Conservation (phyloP, 176 grass and related monocot species). For the Thalia dealbata region DNA sequence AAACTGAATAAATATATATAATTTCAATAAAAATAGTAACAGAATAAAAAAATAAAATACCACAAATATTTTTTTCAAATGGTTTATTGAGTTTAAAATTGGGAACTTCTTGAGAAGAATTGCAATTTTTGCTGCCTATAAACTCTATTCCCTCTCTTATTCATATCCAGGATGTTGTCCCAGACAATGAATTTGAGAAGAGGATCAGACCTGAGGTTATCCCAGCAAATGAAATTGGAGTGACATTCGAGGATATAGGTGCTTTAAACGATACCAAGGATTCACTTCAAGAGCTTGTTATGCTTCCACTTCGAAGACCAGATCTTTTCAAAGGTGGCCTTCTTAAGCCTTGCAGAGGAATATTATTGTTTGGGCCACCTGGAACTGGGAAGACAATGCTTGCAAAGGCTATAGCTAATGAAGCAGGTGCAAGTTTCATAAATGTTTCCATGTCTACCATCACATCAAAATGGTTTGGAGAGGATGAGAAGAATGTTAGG, state of each 20-base stretch:
- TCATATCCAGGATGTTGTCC: constrained; percentile 31
- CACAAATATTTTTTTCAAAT: too few relatives aligned
- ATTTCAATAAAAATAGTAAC: too few relatives aligned
- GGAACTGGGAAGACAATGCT: constrained; percentile 16
- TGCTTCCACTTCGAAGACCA: constrained; percentile 6
- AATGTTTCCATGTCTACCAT: constrained; percentile 16
- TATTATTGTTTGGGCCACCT: constrained; percentile 4
- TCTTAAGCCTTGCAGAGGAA: constrained; percentile 9
- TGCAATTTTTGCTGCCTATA: too few relatives aligned
- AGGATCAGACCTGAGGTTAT: constrained; percentile 66
- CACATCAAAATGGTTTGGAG: constrained; percentile 10
- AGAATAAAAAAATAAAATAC: too few relatives aligned
- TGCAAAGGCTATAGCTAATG: constrained; percentile 7
- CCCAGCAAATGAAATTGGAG: constrained; percentile 12
- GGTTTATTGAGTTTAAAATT: too few relatives aligned
- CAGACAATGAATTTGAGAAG: constrained; percentile 87
- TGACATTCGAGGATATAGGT: constrained; percentile 8
- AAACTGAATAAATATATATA: too few relatives aligned
- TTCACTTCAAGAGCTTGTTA: constrained; percentile 11
- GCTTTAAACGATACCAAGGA: constrained; percentile 4
- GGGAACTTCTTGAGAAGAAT: too few relatives aligned
- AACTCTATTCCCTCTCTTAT: neutral
- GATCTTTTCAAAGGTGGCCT: constrained; percentile 13
- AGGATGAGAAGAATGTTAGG: constrained; percentile 11
- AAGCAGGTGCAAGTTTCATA: constrained; percentile 12